phyloP scores from a whole-genome alignment of 257 asterid genomes.

The Asclepias syriaca region DNA sequence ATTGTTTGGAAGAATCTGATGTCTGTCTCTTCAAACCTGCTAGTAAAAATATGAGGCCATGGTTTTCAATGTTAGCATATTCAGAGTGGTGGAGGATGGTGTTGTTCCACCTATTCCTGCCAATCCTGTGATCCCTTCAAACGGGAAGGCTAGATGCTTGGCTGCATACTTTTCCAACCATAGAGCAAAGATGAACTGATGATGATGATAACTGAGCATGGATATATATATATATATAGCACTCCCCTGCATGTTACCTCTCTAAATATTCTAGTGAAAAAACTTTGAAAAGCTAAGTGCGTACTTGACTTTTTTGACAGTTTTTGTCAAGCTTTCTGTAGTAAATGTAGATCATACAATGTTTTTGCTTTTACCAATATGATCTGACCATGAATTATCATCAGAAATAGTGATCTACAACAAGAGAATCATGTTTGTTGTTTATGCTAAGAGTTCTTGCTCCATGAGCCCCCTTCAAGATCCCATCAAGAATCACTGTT shows the following conservation, averaged over 20 bases:
- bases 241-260: background rate
- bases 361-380: too few relatives aligned
- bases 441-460: too few relatives aligned
- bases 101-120: constrained; percentile 18
- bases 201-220: constrained; percentile 1
- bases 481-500: too few relatives aligned
- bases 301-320: background rate
- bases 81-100: constrained; percentile 17
- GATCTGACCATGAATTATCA: too few relatives aligned
- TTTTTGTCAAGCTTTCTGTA: background rate
- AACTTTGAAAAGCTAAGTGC: background rate
- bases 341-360: background rate
- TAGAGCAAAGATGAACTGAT: background rate
- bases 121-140: background rate
- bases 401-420: too few relatives aligned
- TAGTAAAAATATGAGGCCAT: background rate
- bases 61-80: constrained; percentile 11
- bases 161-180: background rate
- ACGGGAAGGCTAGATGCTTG: background rate
- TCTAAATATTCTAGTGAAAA: background rate
- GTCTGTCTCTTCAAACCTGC: constrained; percentile 23
- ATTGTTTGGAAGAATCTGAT: constrained; percentile 26
- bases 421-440: too few relatives aligned
- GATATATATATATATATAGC: too few relatives aligned
- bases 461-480: too few relatives aligned